These are phyloP conservation scores for Fomitopsis palustris DNA, from an alignment of 1,284 basidiomycete genomes.

Conservation along the genomic window DNA sequence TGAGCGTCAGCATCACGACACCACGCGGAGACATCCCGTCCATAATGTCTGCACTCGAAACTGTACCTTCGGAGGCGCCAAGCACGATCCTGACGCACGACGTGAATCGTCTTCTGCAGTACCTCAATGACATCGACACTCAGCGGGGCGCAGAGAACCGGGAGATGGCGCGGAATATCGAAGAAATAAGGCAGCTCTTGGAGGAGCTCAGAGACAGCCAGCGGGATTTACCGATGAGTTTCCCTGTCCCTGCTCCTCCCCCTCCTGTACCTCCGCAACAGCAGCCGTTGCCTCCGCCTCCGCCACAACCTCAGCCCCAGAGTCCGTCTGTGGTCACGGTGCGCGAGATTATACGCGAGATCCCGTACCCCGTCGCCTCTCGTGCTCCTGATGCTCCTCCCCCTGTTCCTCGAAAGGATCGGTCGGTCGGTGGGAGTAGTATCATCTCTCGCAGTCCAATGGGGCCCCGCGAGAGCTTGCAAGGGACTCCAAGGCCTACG, in stretches of 20 bases:
- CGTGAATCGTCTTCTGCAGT: constrained; percentile 60
- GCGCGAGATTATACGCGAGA: not conserved
- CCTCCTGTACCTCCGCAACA: too few species aligned
- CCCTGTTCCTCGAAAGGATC: constrained; percentile 35
- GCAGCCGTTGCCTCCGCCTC: too few species aligned
- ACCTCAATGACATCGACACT: constrained; percentile 59
- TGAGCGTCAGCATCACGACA: constrained; percentile 59
- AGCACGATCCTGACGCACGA: constrained; percentile 56
- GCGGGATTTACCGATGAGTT: constrained; percentile 40
- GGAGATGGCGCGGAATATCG: constrained; percentile 58
- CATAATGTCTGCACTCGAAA: constrained; percentile 50
- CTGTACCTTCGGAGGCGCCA: constrained; percentile 38
- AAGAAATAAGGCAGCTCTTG: constrained; percentile 40
- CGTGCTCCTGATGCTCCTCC: constrained; percentile 29
- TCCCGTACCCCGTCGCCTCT: not conserved
- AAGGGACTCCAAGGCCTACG: constrained; percentile 9
- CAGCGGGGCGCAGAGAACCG: constrained; percentile 55
- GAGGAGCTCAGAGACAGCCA: constrained; percentile 42
- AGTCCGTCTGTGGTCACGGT: not conserved
- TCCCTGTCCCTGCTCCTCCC: constrained; percentile 5
- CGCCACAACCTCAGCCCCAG: not conserved
- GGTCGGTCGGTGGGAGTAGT: constrained; percentile 37
- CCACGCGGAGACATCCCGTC: constrained; percentile 60
- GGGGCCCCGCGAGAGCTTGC: constrained; percentile 7
- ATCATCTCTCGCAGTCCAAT: constrained; percentile 23